phyloP scores from a whole-genome alignment of 306 rosid genomes.

The Vigna reflexopilosa region DNA sequence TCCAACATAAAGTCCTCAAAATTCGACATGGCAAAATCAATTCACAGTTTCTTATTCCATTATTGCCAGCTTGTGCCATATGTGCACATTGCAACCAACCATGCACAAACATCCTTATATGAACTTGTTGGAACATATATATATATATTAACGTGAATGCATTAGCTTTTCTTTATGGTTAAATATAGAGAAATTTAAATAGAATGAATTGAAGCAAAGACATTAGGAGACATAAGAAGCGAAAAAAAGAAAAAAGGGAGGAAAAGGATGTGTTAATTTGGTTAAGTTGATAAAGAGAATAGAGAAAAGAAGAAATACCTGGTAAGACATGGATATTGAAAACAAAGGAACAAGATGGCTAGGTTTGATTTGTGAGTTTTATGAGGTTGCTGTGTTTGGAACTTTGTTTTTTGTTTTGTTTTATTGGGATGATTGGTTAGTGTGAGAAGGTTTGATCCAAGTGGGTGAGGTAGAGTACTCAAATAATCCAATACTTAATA shows the following conservation, averaged over 20 bases:
- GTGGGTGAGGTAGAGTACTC: background rate
- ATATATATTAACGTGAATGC: too few relatives aligned
- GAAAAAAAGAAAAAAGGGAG: background rate
- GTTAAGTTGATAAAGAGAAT: background rate
- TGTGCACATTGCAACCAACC: background rate
- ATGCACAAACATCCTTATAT: background rate
- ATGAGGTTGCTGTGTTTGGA: background rate
- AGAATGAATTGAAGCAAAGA: too few relatives aligned
- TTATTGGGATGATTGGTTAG: conserved; percentile 6
- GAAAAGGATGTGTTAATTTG: background rate
- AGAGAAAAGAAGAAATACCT: conserved; percentile 21
- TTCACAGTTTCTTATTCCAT: too few relatives aligned
- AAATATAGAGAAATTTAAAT: too few relatives aligned
- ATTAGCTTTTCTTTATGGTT: too few relatives aligned
- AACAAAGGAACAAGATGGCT: background rate
- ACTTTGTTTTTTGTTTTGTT: background rate
- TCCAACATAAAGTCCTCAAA: background rate
- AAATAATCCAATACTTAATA: conserved; percentile 4
- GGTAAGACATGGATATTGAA: background rate
- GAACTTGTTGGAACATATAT: background rate
- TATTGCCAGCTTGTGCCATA: background rate
- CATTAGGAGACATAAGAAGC: background rate
- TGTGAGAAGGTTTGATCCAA: background rate
- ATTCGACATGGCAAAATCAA: too few relatives aligned
- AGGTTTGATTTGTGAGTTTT: background rate